phyloP scores from a whole-genome alignment of 176 grass and related monocot species.

The Lolium multiflorum region DNA sequence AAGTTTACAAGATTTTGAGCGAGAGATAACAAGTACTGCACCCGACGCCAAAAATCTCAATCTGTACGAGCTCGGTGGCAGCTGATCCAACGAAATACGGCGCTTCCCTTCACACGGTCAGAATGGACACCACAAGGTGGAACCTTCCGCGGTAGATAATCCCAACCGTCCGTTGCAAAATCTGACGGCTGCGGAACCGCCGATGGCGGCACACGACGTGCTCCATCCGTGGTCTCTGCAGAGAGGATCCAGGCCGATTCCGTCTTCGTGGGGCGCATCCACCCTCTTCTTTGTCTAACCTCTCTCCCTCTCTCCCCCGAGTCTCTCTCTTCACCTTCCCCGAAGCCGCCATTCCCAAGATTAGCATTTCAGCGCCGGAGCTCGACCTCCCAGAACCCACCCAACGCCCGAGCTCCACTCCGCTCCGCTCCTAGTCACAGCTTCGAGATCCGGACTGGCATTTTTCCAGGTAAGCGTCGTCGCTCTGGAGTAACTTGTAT shows the following conservation, averaged over 20 bases:
- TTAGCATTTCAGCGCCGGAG: neutral
- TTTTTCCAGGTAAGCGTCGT: constrained; percentile 44
- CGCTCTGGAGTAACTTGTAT: neutral
- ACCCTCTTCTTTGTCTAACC: neutral
- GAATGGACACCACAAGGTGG: neutral
- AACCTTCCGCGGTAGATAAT: neutral
- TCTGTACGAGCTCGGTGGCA: neutral
- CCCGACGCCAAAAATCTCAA: neutral
- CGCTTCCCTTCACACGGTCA: neutral
- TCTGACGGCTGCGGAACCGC: neutral
- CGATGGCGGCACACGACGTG: neutral
- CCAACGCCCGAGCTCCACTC: neutral
- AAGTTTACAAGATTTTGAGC: neutral
- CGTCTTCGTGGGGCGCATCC: constrained; percentile 44
- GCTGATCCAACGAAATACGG: neutral
- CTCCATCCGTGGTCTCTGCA: constrained; percentile 19
- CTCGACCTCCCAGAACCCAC: neutral
- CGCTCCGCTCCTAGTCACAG: neutral
- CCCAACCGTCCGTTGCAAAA: neutral
- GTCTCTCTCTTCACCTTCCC: constrained; percentile 12
- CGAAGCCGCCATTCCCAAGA: constrained; percentile 46
- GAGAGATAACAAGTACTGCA: neutral
- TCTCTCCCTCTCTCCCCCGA: neutral
- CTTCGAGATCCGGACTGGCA: constrained; percentile 44
- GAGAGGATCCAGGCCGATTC: constrained; percentile 53